Base-by-base conservation (phyloP, 768 basidiomycete genomes). In the Xerocomellus chrysenteron region DNA sequence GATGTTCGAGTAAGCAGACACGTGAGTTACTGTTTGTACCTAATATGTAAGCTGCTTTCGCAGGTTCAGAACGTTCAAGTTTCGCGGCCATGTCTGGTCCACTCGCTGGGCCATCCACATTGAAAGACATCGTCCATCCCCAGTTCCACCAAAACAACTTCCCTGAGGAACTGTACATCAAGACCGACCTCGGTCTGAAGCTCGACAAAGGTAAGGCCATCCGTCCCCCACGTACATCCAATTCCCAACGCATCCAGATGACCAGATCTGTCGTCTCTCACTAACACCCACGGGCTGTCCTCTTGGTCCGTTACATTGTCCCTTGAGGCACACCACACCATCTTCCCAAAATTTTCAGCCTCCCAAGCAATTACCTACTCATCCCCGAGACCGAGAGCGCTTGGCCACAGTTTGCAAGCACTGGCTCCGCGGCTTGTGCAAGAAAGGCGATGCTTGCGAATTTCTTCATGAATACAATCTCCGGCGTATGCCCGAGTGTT, bases 381-480 rank as follows among this genome's bases (percentile, higher is more conserved):
- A 95, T 66, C 92, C 90, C 16, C 83, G 89, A 44, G 89, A 93
- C 66, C 76, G 90, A 61, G 91, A 92, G 63, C 82, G 90, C 42
- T 78, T 93, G 42, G 84, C 89, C 21, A 97, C 96, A 3, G 95
- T 99, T 17, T 99, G 97, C 77, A 98, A 98, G 75, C 97, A 98
- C 75, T 98, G 96, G 90, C 83, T 99, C 42, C 85, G 97, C 54
- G 97, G 97, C 14, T 80, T 99, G 17, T 98, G 97, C 75, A 98
- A 98, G 77, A 98, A 98, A 73, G 96, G 94, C 51, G 91, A 95
- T 68, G 88, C 90, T 26, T 99, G 97, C 76, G 97, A 98, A 76
- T 99, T 98, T 73, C 81, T 98, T 69, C 97, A 99, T 75, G 97
- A 98, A 76, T 99, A 98, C 78, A 97, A 98, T 71, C 81, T 99